Evolutionary conservation across 164 flowering plant species (phyloP), one percentile per base, ranked within the genome.

Genomic region (Cinnamomum chago): DNA sequence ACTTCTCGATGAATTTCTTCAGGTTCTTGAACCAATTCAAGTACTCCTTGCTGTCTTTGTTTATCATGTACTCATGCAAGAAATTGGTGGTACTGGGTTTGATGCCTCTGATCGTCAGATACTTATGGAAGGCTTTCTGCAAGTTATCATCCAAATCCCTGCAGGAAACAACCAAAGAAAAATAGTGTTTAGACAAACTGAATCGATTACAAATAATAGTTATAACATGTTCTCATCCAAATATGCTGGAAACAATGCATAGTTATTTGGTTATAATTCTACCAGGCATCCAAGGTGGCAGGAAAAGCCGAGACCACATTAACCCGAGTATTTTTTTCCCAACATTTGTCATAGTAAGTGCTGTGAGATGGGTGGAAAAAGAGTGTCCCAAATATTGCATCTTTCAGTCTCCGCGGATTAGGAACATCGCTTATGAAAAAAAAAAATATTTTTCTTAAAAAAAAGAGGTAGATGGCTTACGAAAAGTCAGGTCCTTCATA

Each of bases 141-240:
- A 96, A 75, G 68, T 94, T 91, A 83, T 96, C 99, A 82, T 96
- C 98, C 98, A 96, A 89, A 75, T 92, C 94, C 80, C 98, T 96
- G 77, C 10, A 52, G 70, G 74, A 78, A 62, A 73, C n/a, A 20
- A 15, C n/a, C 23, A 72, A 58, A 18, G 71, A 40, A 13, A 55
- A 1, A 58, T 28, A 0, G 62, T 55, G 35, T 14, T 55, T 20
- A 14, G 60, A 55, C 3, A n/a, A 55, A 40, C 47, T 9, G 18
- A 69, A 50, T 60, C 1, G 72, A 22, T 23, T 7, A 15, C 47
- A 2, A 7, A 55, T 55, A 14, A 14, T 55, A 20, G n/a, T 55
- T 15, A 20, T 18, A 55, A 55, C 20, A 55, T 40, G 47, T 40
- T 40, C 47, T 1, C 60, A 14, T 55, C 60, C n/a, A 15, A 20